phyloP scores from a whole-genome alignment of 2,329 filamentous ascomycete species.

The Sclerotinia glacialis region DNA sequence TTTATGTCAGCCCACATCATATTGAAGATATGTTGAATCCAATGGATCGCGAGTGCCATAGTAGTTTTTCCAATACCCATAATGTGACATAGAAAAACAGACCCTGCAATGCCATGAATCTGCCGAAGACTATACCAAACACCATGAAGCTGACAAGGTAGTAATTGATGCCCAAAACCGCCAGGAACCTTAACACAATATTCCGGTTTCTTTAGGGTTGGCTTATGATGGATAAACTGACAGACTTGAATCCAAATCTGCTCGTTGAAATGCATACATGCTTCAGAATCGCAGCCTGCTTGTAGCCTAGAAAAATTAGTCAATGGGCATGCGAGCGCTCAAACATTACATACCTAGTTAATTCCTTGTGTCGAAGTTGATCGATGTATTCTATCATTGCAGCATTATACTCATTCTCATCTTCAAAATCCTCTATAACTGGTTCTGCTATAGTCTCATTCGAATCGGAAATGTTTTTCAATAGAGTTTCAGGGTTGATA shows the following conservation, averaged over 20 bases:
- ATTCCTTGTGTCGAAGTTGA: background rate
- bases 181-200: background rate
- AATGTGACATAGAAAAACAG: background rate
- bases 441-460: background rate
- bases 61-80: constrained; percentile 15
- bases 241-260: constrained; percentile 2
- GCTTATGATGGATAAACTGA: constrained; percentile 5
- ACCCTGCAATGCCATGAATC: constrained; percentile 6
- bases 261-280: constrained; percentile 12
- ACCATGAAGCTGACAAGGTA: constrained; percentile 9
- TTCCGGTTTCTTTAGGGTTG: background rate
- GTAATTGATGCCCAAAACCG: background rate
- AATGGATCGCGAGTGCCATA: constrained; percentile 1
- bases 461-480: background rate
- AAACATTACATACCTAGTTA: constrained; percentile 6
- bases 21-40: constrained; percentile 15
- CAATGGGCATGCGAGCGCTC: background rate
- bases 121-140: constrained; percentile 1
- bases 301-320: constrained; percentile 15
- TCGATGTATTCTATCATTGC: constrained; percentile 7
- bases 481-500: background rate
- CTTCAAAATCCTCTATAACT: background rate
- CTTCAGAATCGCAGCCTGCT: constrained; percentile 1
- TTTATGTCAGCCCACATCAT: background rate
- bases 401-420: constrained; percentile 2